Conservation (phyloP, 73 alveolate species). For the Paramecium pentaurelia region DNA sequence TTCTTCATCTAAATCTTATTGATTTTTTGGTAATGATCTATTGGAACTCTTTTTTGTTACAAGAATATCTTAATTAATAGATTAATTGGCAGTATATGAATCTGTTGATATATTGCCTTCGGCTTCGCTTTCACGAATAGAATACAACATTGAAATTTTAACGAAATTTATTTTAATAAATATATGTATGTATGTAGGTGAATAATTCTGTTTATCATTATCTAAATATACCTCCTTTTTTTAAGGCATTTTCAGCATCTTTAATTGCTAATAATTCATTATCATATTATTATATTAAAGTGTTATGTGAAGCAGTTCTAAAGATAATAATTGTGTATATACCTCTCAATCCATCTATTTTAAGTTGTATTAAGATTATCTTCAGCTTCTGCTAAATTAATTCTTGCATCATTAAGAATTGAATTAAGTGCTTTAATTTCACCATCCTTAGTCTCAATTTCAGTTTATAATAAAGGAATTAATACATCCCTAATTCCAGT, state of each 20-base stretch:
- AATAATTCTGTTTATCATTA: neutral
- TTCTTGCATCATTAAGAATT: conserved; percentile 13
- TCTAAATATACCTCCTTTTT: conserved; percentile 49
- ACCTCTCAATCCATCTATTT: conserved; percentile 45
- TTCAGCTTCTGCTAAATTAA: neutral
- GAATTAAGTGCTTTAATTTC: conserved; percentile 10
- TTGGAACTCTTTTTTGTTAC: neutral
- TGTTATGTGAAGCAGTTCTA: conserved; percentile 14
- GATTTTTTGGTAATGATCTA: neutral
- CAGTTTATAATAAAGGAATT: neutral
- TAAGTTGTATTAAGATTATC: neutral
- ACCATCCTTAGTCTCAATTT: conserved; percentile 2
- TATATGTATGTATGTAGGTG: neutral
- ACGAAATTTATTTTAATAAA: neutral
- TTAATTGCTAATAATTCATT: conserved; percentile 27
- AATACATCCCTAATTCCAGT: neutral
- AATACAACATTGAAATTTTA: neutral
- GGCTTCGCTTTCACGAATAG: conserved; percentile 7
- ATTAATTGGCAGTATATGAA: neutral
- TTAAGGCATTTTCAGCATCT: conserved; percentile 44
- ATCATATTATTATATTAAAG: neutral
- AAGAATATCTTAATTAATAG: neutral
- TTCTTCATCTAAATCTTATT: neutral
- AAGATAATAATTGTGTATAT: neutral
- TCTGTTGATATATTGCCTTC: neutral